Base-by-base conservation (phyloP, 768 basidiomycete species). In the Lactarius hatsudake region DNA sequence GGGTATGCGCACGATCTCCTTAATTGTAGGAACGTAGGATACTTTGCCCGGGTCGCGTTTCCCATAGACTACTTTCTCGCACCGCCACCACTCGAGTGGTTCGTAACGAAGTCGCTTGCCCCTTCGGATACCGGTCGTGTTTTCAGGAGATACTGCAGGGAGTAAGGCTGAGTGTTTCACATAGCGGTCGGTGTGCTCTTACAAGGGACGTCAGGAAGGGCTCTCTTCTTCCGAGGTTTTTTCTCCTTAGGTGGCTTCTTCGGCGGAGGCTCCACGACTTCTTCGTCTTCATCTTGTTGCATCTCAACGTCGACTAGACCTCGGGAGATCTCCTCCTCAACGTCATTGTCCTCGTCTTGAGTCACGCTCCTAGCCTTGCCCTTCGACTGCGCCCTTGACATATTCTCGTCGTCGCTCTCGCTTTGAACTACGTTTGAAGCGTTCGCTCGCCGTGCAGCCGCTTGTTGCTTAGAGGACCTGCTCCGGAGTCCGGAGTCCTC, bases 21-120 rank as follows among this genome's bases (percentile, higher is more conserved):
- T 81, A 73, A 94, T 89, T 72, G 82, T 83, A 1, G 90, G 82
- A 13, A 91, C 87, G 32, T 84, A 80, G 26, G 83, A 78, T 10
- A 78, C 68, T 55, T 68, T 68, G 28, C 80, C 84, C 8, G 81
- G 81, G 10, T 82, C 78, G 15, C 83, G 82, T 26, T 87, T 83
- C 7, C 89, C 89, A 72, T 94, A 98, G 2, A 95, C 87, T 28
- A 94, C 84, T 69, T 87, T 89, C 78, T 98, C 96, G 71, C 87
- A 86, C n/a, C 94, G 86, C 96, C 96, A 98, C 81, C 84, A 96
- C 48, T 93, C 91, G 42, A 98, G 80, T 5, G 96, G 96, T 59
- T 79, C 78, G 72, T 86, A 87, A 38, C 86, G 86, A 62, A 83
- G 80, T 28, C 96, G 87, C 58, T 79, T 79, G 36, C 93, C 89